Base-by-base conservation (phyloP, 1,139 yeast species). In the Saccharomycopsis hybrid region DNA sequence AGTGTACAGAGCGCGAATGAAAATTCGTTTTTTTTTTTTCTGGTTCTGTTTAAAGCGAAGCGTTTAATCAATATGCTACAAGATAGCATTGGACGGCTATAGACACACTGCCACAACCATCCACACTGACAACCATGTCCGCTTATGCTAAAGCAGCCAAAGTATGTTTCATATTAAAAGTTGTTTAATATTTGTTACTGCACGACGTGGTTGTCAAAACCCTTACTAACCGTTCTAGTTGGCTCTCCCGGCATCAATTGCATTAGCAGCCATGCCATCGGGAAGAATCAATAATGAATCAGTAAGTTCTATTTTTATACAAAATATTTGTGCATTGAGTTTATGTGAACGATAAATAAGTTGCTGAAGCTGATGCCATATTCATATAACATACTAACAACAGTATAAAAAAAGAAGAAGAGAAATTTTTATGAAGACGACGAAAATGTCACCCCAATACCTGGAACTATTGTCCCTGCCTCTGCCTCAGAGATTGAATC, bases 381-480 rank as follows among this genome's bases (percentile, higher is more conserved):
- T n/a, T n/a, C n/a, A n/a, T n/a, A n/a, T n/a, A n/a, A n/a, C n/a
- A 7, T 40, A 40, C 43, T 27, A 41, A 41, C 30, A 27, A 18
- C 13, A 40, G n/a, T 3, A 5, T 25, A 42, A 7, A 9, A 31
- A n/a, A n/a, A n/a, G n/a, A 5, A 36, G 49, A 62, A 60, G 50
- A 71, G 68, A 57, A 73, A 85, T 54, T 83, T 84, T 60, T 84
- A 85, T 62, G 84, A 77, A 54, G 81, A 78, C 57, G 83, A 80
- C 47, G 68, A 71, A 43, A 65, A 66, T 41, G 70, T 70, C 49
- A 73, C 65, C 48, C 84, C 77, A 40, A 67, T 70, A 54, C 85
- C 78, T 58, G 87, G 80, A 18, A 75, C 76, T 0, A 68, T 71
- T 2, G 66, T 69, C n/a, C 69, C 78, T n/a, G 77, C 80, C n/a